Evolutionary conservation across 1,284 basidiomycete species (phyloP), one percentile per base, ranked within the genome.

Genomic region (Rhizoctonia solani): DNA sequence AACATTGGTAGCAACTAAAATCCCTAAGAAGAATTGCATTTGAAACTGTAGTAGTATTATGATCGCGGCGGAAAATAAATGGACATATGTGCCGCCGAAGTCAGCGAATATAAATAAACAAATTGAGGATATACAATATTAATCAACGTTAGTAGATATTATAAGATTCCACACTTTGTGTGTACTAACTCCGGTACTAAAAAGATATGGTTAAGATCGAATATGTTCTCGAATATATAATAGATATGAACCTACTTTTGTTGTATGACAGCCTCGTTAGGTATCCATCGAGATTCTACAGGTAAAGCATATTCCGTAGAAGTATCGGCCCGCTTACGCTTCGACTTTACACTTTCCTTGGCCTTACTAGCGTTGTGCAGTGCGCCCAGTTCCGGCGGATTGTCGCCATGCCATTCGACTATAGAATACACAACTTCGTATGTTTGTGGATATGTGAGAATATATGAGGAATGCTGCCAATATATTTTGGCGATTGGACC

Each of bases 391-490:
- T 44, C 54, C 32, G 29, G 39, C 5, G 47, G 21, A n/a, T 49
- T 34, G 27, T 66, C 44, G 32, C 25, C 59, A 53, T 39, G 16
- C 39, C 39, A 56, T 29, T 59, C 55, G 50, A 50, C 11, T 19
- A 44, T 37, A 4, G 68, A 34, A 19, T 63, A 89, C 69, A 88
- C 83, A 39, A 89, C 83, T 72, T 90, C 86, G 78, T 96, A 97
- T 8, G 90, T 93, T 80, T 93, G 73, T 83, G 86, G 74, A 97
- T 91, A 76, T 98, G 95, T 1, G 90, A 92, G 78, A 97, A 98
- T 59, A 93, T 80, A 74, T 97, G 95, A 1, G 87, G 72, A 34
- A 96, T 85, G 68, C 88, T 85, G 16, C 88, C 87, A 21, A 79
- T 83, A 16, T 80, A 77, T 66, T 79, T 78, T 56, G 87, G 79